These are phyloP conservation scores for Suillus clintonianus DNA, from an alignment of 768 basidiomycete species.

Conservation along the genomic window DNA sequence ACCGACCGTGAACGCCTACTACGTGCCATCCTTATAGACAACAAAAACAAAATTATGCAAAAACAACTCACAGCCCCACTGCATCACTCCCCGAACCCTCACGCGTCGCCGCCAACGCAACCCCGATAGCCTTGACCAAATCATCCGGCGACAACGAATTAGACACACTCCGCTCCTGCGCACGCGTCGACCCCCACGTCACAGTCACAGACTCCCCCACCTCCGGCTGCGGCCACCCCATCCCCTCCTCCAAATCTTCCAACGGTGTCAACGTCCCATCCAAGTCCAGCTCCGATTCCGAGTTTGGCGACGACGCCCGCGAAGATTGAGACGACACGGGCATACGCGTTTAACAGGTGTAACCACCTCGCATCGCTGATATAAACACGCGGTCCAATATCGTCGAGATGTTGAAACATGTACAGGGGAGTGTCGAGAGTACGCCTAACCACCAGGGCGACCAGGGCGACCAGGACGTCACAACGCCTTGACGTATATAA, in stretches of 20 bases:
- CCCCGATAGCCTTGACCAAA: conserved; percentile 22
- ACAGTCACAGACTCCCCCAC: conserved; percentile 28
- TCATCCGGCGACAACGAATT: conserved; percentile 21
- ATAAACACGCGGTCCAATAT: conserved; percentile 20
- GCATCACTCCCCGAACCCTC: not conserved
- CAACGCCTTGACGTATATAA: too few species aligned
- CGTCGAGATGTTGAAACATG: too few species aligned
- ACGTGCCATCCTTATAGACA: not conserved
- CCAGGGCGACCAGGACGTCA: too few species aligned
- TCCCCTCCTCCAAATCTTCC: conserved; percentile 9
- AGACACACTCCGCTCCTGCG: not conserved
- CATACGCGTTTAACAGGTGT: conserved; percentile 24
- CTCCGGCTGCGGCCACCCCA: conserved; percentile 32
- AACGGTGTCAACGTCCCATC: conserved; percentile 15
- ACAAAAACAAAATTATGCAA: not conserved
- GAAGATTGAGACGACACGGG: conserved; percentile 4
- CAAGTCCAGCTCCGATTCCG: conserved; percentile 3
- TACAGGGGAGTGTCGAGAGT: too few species aligned
- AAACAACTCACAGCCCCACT: not conserved
- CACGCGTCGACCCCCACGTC: conserved; percentile 20
- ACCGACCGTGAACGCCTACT: not conserved
- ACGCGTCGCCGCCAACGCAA: conserved; percentile 20
- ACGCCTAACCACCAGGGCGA: too few species aligned
- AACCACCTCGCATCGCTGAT: conserved; percentile 19
- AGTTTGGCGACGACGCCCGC: conserved; percentile 13